Conservation (phyloP, 2,329 filamentous ascomycete genomes). For the Beauveria varroae region DNA sequence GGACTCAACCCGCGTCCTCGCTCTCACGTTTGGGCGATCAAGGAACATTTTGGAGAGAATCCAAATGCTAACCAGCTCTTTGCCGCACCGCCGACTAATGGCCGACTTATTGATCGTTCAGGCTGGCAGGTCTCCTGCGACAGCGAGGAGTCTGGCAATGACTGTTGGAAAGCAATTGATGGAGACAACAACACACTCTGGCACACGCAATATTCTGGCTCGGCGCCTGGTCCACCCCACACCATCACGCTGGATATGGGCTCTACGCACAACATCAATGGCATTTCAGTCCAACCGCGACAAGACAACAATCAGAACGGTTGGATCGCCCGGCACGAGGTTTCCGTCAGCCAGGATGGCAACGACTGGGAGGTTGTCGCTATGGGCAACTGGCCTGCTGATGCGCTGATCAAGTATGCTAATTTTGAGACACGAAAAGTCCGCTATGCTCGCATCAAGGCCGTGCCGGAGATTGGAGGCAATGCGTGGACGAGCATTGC, state of each 20-base stretch:
- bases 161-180: slow-evolving; percentile 23
- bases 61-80: slow-evolving; percentile 3
- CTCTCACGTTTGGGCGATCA: background rate
- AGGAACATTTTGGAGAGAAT: slow-evolving; percentile 5
- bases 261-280: slow-evolving; percentile 20
- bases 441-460: slow-evolving; percentile 24
- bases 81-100: background rate
- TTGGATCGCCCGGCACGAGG: slow-evolving; percentile 22
- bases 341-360: slow-evolving; percentile 23
- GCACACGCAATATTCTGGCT: slow-evolving; percentile 18
- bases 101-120: background rate
- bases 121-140: slow-evolving; percentile 24
- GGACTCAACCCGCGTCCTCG: background rate
- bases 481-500: slow-evolving; percentile 24
- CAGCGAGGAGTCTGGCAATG: slow-evolving; percentile 19
- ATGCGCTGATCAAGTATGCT: slow-evolving; percentile 22
- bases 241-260: slow-evolving; percentile 24
- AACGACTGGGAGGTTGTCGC: slow-evolving; percentile 20
- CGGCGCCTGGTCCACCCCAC: slow-evolving; percentile 17
- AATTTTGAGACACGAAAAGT: slow-evolving; percentile 24
- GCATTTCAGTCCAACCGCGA: slow-evolving; percentile 23
- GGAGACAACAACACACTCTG: slow-evolving; percentile 22
- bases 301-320: slow-evolving; percentile 21
- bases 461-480: slow-evolving; percentile 21
- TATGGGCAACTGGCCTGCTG: slow-evolving; percentile 22